These are phyloP conservation scores for Tetrapisispora arboricola DNA, from an alignment of 805 yeast genomes.

Conservation along the genomic window DNA sequence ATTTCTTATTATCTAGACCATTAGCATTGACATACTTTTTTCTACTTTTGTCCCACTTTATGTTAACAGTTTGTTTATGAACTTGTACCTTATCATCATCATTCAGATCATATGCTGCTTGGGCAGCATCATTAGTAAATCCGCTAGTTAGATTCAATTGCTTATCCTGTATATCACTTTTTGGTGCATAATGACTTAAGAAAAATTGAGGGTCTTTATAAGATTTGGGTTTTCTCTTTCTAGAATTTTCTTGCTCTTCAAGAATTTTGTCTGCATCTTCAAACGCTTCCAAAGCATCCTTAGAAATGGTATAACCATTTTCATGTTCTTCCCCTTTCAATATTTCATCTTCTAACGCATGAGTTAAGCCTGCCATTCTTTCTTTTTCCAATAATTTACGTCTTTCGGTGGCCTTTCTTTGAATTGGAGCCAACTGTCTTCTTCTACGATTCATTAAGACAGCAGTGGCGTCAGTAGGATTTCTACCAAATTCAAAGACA, in stretches of 20 bases:
- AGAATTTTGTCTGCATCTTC: conserved; percentile 32
- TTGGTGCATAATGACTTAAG: conserved; percentile 84
- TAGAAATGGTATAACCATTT: conserved; percentile 39
- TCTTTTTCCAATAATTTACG: conserved; percentile 60
- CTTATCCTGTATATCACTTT: conserved; percentile 71
- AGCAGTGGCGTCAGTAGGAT: conserved; percentile 56
- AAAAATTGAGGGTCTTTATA: conserved; percentile 72
- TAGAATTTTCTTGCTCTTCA: conserved; percentile 16
- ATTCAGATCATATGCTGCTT: conserved; percentile 76
- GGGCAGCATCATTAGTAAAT: conserved; percentile 75
- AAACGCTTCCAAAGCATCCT: conserved; percentile 31
- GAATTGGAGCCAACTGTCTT: conserved; percentile 79
- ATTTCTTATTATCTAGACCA: conserved; percentile 68
- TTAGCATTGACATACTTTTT: conserved; percentile 78
- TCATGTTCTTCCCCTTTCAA: conserved; percentile 42
- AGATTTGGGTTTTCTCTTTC: conserved; percentile 34
- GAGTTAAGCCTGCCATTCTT: conserved; percentile 63
- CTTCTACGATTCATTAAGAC: conserved; percentile 82
- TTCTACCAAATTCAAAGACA: conserved; percentile 78
- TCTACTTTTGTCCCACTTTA: conserved; percentile 89
- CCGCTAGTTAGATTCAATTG: conserved; percentile 47
- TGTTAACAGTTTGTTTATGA: conserved; percentile 54
- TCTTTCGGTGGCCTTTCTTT: conserved; percentile 64
- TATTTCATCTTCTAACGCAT: conserved; percentile 64
- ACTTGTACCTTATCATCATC: conserved; percentile 64